Evolutionary conservation across 2,329 filamentous ascomycete species (phyloP), one percentile per base, ranked within the genome.

Genomic region (Orbilia ellipsospora): DNA sequence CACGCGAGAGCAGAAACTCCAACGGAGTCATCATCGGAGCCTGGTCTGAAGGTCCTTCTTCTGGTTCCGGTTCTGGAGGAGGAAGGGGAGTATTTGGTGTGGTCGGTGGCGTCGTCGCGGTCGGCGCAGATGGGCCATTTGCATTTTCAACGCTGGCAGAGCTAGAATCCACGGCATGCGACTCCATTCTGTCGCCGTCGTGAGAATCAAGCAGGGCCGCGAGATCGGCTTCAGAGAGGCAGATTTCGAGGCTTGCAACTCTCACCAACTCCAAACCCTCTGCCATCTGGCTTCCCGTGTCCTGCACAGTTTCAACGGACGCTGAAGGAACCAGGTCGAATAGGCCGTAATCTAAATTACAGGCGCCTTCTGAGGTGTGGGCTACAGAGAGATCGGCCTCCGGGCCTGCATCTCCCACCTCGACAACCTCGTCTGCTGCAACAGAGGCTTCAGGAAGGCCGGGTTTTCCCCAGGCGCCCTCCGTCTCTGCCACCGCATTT

Each of bases 1-100:
- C 68, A 55, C 68, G 42, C 6, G 68, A 73, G 23, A 73, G 55
- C 26, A 73, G 40, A 31, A 61, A 73, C 36, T 73, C 68, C 40
- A 65, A 20, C 15, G 68, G 60, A 26, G 68, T 65, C 55, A 65
- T 56, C 18, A 23, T 13, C 12, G 48, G n/a, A 12, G 3, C 48
- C 18, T 48, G 44, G 44, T 15, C 44, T 10, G 31, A 7, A 36
- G 31, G 31, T 36, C 10, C 31, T 36, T 36, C 31, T 36, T 36
- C 23, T 23, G 26, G 45, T 18, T 31, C 44, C 10, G 52, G 13
- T 36, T n/a, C 16, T 7, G 23, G 5, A 44, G 56, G 40, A 12
- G 15, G 44, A 48, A 40, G 23, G n/a, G 55, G 59, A 36, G 31
- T 36, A 36, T 36, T 36, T 5, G 36, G 8, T 48, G 44, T 48